phyloP scores from a whole-genome alignment of 2,329 filamentous ascomycete genomes.

The Pseudopithomyces chartarum region DNA sequence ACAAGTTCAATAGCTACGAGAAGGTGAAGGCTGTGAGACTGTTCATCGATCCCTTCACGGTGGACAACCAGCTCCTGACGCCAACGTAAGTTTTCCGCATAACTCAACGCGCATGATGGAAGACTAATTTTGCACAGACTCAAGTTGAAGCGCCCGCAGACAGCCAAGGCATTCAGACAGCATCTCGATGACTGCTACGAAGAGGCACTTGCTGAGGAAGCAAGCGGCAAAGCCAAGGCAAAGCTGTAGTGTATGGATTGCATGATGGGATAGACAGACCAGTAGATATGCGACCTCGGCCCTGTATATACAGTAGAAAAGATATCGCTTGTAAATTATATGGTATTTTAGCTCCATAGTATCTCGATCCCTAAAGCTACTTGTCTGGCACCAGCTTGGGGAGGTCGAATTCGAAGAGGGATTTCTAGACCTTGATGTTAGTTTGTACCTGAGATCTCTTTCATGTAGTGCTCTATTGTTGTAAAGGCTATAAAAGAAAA shows the following conservation, averaged over 20 bases:
- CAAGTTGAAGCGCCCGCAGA: conserved; percentile 73
- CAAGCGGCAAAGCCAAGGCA: conserved; percentile 48
- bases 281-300: not conserved
- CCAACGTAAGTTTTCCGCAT: conserved; percentile 72
- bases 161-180: conserved; percentile 64
- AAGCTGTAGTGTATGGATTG: conserved; percentile 50
- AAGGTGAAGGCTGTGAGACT: conserved; percentile 75
- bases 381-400: too few relatives aligned
- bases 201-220: conserved; percentile 53
- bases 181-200: conserved; percentile 66
- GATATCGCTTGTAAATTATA: too few relatives aligned
- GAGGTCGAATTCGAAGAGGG: too few relatives aligned
- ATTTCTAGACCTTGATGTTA: too few relatives aligned
- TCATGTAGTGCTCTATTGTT: too few relatives aligned
- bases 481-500: too few relatives aligned
- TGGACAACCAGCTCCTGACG: conserved; percentile 89
- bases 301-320: too few relatives aligned
- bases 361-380: too few relatives aligned
- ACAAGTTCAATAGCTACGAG: conserved; percentile 93
- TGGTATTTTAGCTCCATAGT: too few relatives aligned
- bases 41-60: conserved; percentile 85
- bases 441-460: too few relatives aligned
- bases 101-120: not conserved
- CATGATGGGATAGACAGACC: not conserved
- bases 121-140: conserved; percentile 54